Evolutionary conservation across 2,329 filamentous ascomycete genomes (phyloP), one percentile per base, ranked within the genome.

Genomic region (Calonectria hawksworthii): DNA sequence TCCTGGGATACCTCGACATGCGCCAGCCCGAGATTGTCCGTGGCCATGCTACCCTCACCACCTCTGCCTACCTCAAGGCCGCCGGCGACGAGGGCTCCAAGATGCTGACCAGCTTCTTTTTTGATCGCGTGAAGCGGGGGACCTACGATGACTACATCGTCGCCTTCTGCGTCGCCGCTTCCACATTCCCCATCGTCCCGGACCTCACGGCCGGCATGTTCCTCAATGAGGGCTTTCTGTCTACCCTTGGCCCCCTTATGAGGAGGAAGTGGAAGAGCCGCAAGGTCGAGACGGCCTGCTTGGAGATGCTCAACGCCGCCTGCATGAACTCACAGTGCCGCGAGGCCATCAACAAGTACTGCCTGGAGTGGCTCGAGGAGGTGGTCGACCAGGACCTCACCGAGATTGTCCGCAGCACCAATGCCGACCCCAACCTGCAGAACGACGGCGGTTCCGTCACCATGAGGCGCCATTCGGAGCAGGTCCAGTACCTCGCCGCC

Each of bases 261-360:
- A 90, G 94, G 77, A 91, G 93, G 79, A 95, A 93, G 83, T 94
- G 94, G 88, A 98, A 96, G 87, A 96, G 94, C 83, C 91, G 92
- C 78, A 95, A 95, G 80, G 94, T 99, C 28, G 96, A 98, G 85
- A 93, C 94, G 73, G 94, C 96, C 3, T 94, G 95, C 63, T 86
- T 99, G 78, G 95, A 98, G 82, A 92, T 99, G 86, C 89, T 99
- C 73, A 98, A 96, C 85, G 95, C 95, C 16, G 96, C 96, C 9
- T 98, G 96, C 85, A 94, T 98, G 85, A 94, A 98, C 82, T 90
- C 92, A 61, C 88, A 91, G 10, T 99, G 96, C 81, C 92, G 97
- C 28, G 94, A 96, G 78, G 94, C 94, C 11, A 94, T 99, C 74
- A 91, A 92, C 78, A 96, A 96, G 83, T 93, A 98, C 82, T 98